Evolutionary conservation across 2,329 filamentous ascomycete genomes (phyloP).

Genomic region (Arachnomyces sp.): DNA sequence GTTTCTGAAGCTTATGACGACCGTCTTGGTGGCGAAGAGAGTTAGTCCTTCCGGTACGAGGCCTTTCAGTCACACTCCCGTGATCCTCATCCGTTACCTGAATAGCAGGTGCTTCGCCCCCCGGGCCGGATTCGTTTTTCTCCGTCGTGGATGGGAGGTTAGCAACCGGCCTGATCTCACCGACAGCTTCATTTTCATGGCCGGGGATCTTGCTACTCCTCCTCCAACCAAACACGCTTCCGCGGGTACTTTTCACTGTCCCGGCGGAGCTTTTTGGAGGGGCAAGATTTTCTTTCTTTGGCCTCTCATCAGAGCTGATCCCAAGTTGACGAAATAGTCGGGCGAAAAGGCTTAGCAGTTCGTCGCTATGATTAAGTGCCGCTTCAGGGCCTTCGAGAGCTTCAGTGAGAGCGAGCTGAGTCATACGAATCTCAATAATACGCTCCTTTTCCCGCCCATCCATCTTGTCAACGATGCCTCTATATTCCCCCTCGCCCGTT

Average conservation of each 20-base stretch:
- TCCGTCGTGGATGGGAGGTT: slow-evolving; percentile 17
- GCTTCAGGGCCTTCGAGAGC: slow-evolving; percentile 73
- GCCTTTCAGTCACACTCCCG: slow-evolving; percentile 20
- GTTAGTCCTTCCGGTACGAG: slow-evolving; percentile 22
- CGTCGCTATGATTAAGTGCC: slow-evolving; percentile 81
- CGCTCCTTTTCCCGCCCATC: slow-evolving; percentile 75
- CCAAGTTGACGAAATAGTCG: slow-evolving; percentile 66
- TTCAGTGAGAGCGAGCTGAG: slow-evolving; percentile 77
- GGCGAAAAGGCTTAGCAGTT: slow-evolving; percentile 74
- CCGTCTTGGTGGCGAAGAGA: slow-evolving; percentile 19
- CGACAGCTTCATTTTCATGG: slow-evolving; percentile 37
- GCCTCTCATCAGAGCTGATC: slow-evolving; percentile 27
- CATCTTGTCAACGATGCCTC: slow-evolving; percentile 67
- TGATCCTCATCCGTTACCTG: slow-evolving; percentile 63
- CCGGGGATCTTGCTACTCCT: slow-evolving; percentile 40
- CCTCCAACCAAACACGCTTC: slow-evolving; percentile 69
- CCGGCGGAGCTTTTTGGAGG: slow-evolving; percentile 64
- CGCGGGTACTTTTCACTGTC: slow-evolving; percentile 61
- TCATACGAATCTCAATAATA: slow-evolving; percentile 93
- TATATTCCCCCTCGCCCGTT: slow-evolving; percentile 10
- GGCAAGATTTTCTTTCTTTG: slow-evolving; percentile 38
- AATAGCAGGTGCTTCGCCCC: slow-evolving; percentile 56
- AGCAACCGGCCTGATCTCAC: slow-evolving; percentile 14
- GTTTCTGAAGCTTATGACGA: slow-evolving; percentile 23
- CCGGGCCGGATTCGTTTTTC: slow-evolving; percentile 15